phyloP scores from a whole-genome alignment of 352 stramenopile genomes.

The Phytopythium ostracodes region DNA sequence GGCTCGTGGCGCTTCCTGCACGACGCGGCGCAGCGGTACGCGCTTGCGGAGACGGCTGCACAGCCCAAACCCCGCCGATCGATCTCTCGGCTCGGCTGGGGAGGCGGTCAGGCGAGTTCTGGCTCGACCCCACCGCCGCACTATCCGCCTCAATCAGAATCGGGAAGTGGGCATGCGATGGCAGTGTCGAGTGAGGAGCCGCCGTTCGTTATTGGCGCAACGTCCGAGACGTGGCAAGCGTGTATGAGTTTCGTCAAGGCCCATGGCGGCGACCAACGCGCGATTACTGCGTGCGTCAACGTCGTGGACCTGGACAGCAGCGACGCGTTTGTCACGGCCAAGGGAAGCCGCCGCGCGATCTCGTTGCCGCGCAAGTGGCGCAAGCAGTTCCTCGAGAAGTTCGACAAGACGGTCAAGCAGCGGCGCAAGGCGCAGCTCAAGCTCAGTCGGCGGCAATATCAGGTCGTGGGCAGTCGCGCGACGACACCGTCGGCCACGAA shows the following conservation, averaged over 20 bases:
- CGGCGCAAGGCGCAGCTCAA: slow-evolving; percentile 60
- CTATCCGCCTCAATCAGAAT: background rate
- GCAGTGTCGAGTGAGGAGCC: slow-evolving; percentile 30
- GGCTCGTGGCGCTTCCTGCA: slow-evolving; percentile 69
- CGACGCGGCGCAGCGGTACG: slow-evolving; percentile 54
- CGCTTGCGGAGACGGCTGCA: slow-evolving; percentile 41
- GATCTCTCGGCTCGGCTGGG: slow-evolving; percentile 31
- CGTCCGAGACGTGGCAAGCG: slow-evolving; percentile 63
- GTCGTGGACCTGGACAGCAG: slow-evolving; percentile 67
- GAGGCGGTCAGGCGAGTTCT: background rate
- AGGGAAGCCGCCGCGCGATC: slow-evolving; percentile 50
- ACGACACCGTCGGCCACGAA: slow-evolving; percentile 30
- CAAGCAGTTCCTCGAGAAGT: slow-evolving; percentile 66
- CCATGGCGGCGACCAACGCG: slow-evolving; percentile 42
- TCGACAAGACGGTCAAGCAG: slow-evolving; percentile 65
- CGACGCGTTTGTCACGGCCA: slow-evolving; percentile 43
- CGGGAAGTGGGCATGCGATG: background rate
- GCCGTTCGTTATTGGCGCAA: slow-evolving; percentile 63
- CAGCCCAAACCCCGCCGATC: slow-evolving; percentile 56
- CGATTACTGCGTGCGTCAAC: slow-evolving; percentile 54
- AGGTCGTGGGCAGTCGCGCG: slow-evolving; percentile 22
- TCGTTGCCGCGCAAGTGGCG: slow-evolving; percentile 70
- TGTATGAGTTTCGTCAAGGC: slow-evolving; percentile 46
- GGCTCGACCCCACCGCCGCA: background rate
- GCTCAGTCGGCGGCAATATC: slow-evolving; percentile 26